Percentiles rank a stretch among this genome's conserved stretches.
Conservation (phyloP, 169 alveolate genomes). For the Plasmodium inui region DNA sequence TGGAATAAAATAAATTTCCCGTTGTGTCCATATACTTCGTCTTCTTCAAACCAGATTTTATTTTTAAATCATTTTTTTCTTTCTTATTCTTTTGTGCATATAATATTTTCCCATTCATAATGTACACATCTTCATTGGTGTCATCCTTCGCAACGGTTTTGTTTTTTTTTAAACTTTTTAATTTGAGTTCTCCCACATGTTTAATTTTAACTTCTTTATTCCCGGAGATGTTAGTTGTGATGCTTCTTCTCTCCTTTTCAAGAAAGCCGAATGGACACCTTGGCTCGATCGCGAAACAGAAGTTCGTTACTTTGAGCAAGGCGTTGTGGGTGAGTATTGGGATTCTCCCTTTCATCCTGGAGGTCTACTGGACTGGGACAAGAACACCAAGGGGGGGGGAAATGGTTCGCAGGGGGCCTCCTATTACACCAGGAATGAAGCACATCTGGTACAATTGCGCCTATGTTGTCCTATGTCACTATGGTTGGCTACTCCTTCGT, state of each 20-base stretch:
- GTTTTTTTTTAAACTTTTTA: conserved; percentile 53
- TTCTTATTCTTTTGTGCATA: conserved; percentile 55
- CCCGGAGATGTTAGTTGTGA: conserved; percentile 23
- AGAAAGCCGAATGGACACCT: background rate
- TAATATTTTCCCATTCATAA: conserved; percentile 60
- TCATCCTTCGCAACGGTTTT: conserved; percentile 27
- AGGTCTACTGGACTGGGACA: background rate
- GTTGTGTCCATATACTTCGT: conserved; percentile 2
- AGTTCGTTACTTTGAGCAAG: background rate
- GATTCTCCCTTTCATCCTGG: conserved; percentile 20
- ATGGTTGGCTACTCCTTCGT: background rate
- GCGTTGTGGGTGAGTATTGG: conserved; percentile 1
- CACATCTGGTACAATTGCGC: background rate
- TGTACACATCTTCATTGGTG: conserved; percentile 40
- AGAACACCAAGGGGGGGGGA: background rate
- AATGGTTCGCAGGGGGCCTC: background rate
- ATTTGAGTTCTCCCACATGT: conserved; percentile 5
- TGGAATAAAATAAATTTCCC: conserved; percentile 12
- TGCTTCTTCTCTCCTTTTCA: background rate
- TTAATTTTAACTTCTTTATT: conserved; percentile 47
- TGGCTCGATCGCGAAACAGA: background rate
- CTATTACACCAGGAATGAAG: background rate
- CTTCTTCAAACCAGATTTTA: conserved; percentile 4
- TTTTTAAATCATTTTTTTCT: conserved; percentile 42
- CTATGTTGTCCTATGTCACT: background rate